Evolutionary conservation across 495 filamentous ascomycete genomes (phyloP).

Genomic region (Xylaria flabelliformis): DNA sequence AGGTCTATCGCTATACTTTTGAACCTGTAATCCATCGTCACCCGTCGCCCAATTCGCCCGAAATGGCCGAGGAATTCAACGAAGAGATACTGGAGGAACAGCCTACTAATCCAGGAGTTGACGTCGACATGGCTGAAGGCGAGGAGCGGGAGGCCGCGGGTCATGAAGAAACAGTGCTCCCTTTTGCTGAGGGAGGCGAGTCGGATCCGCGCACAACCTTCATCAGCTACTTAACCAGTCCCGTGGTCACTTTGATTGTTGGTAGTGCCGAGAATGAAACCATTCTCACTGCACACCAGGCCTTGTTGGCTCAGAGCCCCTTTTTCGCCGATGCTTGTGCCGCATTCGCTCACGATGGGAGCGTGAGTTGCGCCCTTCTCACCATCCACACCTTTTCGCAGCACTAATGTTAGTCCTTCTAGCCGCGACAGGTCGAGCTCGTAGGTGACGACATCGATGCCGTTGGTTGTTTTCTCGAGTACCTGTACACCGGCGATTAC

Average conservation of each 20-base stretch:
- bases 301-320: constrained; percentile 72
- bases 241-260: constrained; percentile 78
- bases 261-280: constrained; percentile 67
- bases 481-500: constrained; percentile 91
- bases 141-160: constrained; percentile 36
- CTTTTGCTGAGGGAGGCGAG: constrained; percentile 52
- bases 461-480: constrained; percentile 87
- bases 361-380: constrained; percentile 40
- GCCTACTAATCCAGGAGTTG: constrained; percentile 46
- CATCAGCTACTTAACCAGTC: constrained; percentile 73
- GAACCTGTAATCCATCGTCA: neutral
- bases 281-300: constrained; percentile 79
- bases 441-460: constrained; percentile 76
- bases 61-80: constrained; percentile 50
- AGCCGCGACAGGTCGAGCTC: constrained; percentile 73
- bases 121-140: constrained; percentile 58
- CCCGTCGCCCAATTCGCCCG: neutral
- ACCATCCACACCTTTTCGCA: neutral
- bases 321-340: constrained; percentile 70
- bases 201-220: constrained; percentile 52
- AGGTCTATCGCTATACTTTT: neutral
- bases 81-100: constrained; percentile 47
- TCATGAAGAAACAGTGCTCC: constrained; percentile 40
- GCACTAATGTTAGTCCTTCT: constrained; percentile 15
- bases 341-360: constrained; percentile 60